These are phyloP conservation scores for Poterioochromonas sp. DNA, from an alignment of 352 stramenopile genomes.

Conservation along the genomic window DNA sequence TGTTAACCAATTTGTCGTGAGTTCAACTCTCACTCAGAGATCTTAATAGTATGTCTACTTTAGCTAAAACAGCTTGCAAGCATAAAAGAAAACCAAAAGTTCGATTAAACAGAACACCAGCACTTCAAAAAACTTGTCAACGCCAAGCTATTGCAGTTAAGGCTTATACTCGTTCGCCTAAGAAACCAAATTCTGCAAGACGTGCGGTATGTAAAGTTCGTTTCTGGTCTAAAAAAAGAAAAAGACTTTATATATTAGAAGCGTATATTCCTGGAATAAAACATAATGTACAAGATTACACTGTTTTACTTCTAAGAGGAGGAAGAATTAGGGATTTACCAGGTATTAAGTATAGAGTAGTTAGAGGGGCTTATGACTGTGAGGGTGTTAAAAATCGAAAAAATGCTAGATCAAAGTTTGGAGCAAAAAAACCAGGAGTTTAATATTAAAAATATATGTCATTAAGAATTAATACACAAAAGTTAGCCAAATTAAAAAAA, in stretches of 20 bases:
- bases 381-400: slow-evolving; percentile 24
- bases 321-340: slow-evolving; percentile 32
- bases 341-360: slow-evolving; percentile 22
- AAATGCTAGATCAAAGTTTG: slow-evolving; percentile 23
- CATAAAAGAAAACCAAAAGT: slow-evolving; percentile 23
- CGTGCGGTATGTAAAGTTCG: slow-evolving; percentile 7
- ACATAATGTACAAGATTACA: slow-evolving; percentile 26
- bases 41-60: slow-evolving; percentile 38
- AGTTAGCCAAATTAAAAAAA: slow-evolving; percentile 32
- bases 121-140: slow-evolving; percentile 21
- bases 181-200: slow-evolving; percentile 28
- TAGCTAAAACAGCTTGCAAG: slow-evolving; percentile 41
- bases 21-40: slow-evolving; percentile 37
- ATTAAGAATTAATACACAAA: slow-evolving; percentile 32
- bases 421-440: slow-evolving; percentile 29
- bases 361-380: slow-evolving; percentile 30
- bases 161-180: slow-evolving; percentile 21
- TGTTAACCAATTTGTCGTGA: slow-evolving; percentile 42
- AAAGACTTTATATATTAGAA: slow-evolving; percentile 25
- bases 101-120: slow-evolving; percentile 27
- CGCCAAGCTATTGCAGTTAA: slow-evolving; percentile 4
- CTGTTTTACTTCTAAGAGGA: slow-evolving; percentile 29
- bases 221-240: slow-evolving; percentile 13
- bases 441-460: slow-evolving; percentile 33
- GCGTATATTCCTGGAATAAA: slow-evolving; percentile 28